Conservation (phyloP, 1,284 basidiomycete genomes). For the Malassezia obtusa region DNA sequence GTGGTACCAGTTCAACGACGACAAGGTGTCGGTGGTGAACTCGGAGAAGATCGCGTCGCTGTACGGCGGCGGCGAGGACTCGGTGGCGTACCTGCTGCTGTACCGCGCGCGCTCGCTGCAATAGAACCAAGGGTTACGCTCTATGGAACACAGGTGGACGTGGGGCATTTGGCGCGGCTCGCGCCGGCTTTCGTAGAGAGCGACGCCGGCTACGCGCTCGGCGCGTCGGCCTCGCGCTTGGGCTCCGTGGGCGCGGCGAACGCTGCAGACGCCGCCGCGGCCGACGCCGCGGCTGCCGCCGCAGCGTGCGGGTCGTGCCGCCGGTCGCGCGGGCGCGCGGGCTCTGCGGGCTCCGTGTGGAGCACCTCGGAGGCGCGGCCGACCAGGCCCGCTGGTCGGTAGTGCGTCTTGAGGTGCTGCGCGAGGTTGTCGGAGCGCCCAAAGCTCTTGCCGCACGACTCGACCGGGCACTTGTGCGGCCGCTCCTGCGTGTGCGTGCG, state of each 20-base stretch:
- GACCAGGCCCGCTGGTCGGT: slow-evolving; percentile 28
- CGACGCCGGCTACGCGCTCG: background rate
- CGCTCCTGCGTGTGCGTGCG: slow-evolving; percentile 46
- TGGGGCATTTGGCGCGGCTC: too few relatives aligned
- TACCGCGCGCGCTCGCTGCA: slow-evolving; percentile 29
- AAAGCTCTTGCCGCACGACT: slow-evolving; percentile 43
- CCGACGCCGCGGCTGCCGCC: slow-evolving; percentile 24
- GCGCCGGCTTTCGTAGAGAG: too few relatives aligned
- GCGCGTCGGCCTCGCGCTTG: background rate
- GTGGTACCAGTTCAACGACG: slow-evolving; percentile 48
- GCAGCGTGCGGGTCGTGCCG: slow-evolving; percentile 38
- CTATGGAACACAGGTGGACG: background rate
- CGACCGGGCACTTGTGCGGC: slow-evolving; percentile 41
- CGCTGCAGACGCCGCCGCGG: slow-evolving; percentile 26
- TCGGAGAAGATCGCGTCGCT: slow-evolving; percentile 38
- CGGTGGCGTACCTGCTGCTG: slow-evolving; percentile 42
- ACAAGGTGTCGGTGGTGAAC: slow-evolving; percentile 33
- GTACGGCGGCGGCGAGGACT: slow-evolving; percentile 44
- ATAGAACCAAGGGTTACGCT: background rate
- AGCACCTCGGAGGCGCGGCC: slow-evolving; percentile 16
- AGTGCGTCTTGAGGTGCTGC: slow-evolving; percentile 47
- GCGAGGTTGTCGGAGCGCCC: slow-evolving; percentile 45
- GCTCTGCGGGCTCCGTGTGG: background rate
- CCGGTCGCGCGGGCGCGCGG: slow-evolving; percentile 14
- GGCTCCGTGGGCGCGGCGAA: background rate